phyloP scores from a whole-genome alignment of 768 basidiomycete species.

The Suillus fuscotomentosus region DNA sequence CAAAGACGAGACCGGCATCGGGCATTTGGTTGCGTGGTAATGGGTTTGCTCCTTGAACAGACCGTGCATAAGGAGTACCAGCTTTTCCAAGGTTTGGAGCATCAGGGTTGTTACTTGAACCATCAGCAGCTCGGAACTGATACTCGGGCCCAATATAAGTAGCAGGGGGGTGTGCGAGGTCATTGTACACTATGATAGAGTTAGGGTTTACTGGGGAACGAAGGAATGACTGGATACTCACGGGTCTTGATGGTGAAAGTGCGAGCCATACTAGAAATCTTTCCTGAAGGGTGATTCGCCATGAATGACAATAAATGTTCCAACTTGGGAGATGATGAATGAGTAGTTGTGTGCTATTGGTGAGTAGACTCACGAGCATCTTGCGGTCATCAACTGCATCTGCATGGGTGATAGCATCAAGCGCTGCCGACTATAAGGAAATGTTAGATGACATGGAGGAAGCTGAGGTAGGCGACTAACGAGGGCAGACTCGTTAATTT shows the following conservation, averaged over 20 bases:
- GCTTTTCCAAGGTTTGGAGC: conserved; percentile 76
- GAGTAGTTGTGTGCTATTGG: background rate
- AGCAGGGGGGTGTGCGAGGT: conserved; percentile 75
- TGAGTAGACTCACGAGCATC: conserved; percentile 51
- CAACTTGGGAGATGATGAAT: conserved; percentile 42
- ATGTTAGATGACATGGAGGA: background rate
- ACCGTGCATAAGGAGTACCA: conserved; percentile 77
- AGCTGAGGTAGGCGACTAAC: conserved; percentile 12
- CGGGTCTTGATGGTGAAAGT: conserved; percentile 48
- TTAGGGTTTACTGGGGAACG: background rate
- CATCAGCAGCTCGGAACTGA: conserved; percentile 74
- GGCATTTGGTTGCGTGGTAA: conserved; percentile 69
- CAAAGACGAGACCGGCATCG: conserved; percentile 78
- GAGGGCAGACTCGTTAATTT: conserved; percentile 26
- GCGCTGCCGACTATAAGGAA: conserved; percentile 46
- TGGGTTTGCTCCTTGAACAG: conserved; percentile 68
- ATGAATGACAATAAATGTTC: conserved; percentile 69
- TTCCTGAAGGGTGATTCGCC: conserved; percentile 53
- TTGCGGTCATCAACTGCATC: conserved; percentile 76
- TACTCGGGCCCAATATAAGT: conserved; percentile 64
- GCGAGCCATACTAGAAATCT: conserved; percentile 37
- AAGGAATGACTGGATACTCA: conserved; percentile 33
- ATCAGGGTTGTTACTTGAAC: conserved; percentile 70
- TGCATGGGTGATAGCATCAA: conserved; percentile 60
- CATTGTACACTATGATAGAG: conserved; percentile 63